Percentiles rank a stretch among this genome's conserved stretches.
Evolutionary conservation across 1,284 basidiomycete genomes (phyloP).

Genomic region (Puccinia polysora): DNA sequence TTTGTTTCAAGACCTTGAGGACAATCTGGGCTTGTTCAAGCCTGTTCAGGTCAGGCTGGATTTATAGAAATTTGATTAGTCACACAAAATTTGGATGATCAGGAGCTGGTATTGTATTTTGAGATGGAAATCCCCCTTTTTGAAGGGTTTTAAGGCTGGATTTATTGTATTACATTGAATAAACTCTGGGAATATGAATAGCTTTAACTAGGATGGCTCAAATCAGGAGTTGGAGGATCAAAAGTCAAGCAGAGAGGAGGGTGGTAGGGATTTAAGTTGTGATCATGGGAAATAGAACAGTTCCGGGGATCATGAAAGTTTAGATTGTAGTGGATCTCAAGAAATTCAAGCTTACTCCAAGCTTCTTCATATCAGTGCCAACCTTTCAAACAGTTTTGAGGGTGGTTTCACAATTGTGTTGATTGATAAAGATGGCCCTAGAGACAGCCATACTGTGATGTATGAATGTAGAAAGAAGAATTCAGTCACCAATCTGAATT

Average conservation of each 20-base stretch:
- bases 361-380: constrained; percentile 72
- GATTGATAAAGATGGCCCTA: constrained; percentile 89
- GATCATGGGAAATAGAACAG: not conserved
- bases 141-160: constrained; percentile 75
- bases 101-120: constrained; percentile 64
- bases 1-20: constrained; percentile 59
- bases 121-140: constrained; percentile 97
- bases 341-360: constrained; percentile 53
- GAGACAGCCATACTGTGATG: constrained; percentile 65
- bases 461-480: not conserved
- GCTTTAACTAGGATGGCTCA: constrained; percentile 59
- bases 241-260: too few species aligned
- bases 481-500: not conserved
- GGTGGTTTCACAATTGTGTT: constrained; percentile 71
- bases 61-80: constrained; percentile 55
- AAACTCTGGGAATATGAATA: constrained; percentile 91
- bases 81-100: constrained; percentile 83
- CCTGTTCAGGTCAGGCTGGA: constrained; percentile 53
- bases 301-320: not conserved
- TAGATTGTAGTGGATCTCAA: constrained; percentile 32
- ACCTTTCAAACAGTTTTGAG: constrained; percentile 72
- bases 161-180: constrained; percentile 70
- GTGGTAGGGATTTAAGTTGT: not conserved
- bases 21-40: constrained; percentile 74
- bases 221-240: too few species aligned